Percentiles rank a stretch among this genome's conserved stretches.
phyloP scores from a whole-genome alignment of 129 eudicot genomes.

The Flaveria robusta region DNA sequence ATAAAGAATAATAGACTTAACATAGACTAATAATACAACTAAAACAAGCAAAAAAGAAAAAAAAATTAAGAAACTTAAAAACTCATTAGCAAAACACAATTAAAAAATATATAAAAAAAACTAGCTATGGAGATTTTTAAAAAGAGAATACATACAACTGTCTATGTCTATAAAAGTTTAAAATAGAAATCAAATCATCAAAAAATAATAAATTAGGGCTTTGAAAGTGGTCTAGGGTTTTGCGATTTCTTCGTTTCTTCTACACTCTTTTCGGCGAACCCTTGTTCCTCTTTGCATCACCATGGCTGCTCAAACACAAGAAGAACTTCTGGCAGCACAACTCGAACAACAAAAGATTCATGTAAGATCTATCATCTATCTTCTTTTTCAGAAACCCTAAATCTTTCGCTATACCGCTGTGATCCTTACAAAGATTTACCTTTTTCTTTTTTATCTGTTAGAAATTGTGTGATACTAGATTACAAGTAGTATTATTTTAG shows the following conservation, averaged over 20 bases:
- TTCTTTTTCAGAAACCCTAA: not conserved
- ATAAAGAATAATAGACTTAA: no score
- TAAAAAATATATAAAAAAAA: no score
- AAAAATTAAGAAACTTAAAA: no score
- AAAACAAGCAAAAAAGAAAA: no score
- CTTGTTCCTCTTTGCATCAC: not conserved
- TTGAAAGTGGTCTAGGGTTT: constrained; percentile 23
- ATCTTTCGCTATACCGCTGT: not conserved
- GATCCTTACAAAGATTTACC: not conserved
- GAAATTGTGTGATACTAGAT: not conserved
- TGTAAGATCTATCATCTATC: constrained; percentile 39
- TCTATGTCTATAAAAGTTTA: no score
- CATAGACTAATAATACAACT: no score
- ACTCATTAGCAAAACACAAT: no score
- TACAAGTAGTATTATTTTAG: not conserved
- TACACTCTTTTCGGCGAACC: constrained; percentile 17
- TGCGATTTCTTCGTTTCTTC: constrained; percentile 15
- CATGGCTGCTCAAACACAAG: constrained; percentile 84
- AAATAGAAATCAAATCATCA: no score
- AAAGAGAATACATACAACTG: no score
- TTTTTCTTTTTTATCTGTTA: not conserved
- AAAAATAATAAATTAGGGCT: not conserved
- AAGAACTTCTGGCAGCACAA: constrained; percentile 75
- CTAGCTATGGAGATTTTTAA: no score
- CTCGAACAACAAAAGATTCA: constrained; percentile 79